phyloP scores from a whole-genome alignment of 2,329 filamentous ascomycete genomes.

The Mollisiaceae sp. region DNA sequence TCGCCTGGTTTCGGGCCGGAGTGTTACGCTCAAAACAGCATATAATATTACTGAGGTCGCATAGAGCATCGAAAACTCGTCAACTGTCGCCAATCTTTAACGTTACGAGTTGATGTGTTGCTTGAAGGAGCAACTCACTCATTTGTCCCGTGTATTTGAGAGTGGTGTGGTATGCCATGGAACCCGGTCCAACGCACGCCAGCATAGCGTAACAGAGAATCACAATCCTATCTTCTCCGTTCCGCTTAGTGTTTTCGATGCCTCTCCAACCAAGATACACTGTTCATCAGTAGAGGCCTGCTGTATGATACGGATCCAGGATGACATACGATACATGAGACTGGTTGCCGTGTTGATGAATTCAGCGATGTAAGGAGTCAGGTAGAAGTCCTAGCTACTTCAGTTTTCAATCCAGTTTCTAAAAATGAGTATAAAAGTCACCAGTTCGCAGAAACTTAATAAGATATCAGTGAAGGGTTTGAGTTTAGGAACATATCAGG shows the following conservation, averaged over 20 bases:
- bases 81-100: conserved; percentile 11
- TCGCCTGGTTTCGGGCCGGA: not conserved
- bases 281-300: not conserved
- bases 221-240: conserved; percentile 16
- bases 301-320: not conserved
- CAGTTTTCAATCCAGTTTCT: not conserved
- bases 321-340: conserved; percentile 49
- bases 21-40: conserved; percentile 19
- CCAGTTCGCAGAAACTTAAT: conserved; percentile 27
- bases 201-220: conserved; percentile 18
- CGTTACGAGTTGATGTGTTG: not conserved
- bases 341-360: conserved; percentile 58
- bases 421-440: not conserved
- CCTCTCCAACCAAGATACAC: conserved; percentile 24
- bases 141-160: conserved; percentile 26
- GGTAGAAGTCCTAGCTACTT: conserved; percentile 52
- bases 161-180: conserved; percentile 21
- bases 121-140: conserved; percentile 5
- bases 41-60: conserved; percentile 23
- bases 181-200: conserved; percentile 20
- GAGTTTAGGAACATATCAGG: not conserved
- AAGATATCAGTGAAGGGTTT: not conserved
- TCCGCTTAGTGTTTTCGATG: conserved; percentile 15
- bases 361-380: conserved; percentile 55
- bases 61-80: conserved; percentile 25